A percentile compares a stretch with the other conserved stretches of the same genome.
Conservation (phyloP, 2,329 filamentous ascomycete genomes). For the Mollisia scopiformis region DNA sequence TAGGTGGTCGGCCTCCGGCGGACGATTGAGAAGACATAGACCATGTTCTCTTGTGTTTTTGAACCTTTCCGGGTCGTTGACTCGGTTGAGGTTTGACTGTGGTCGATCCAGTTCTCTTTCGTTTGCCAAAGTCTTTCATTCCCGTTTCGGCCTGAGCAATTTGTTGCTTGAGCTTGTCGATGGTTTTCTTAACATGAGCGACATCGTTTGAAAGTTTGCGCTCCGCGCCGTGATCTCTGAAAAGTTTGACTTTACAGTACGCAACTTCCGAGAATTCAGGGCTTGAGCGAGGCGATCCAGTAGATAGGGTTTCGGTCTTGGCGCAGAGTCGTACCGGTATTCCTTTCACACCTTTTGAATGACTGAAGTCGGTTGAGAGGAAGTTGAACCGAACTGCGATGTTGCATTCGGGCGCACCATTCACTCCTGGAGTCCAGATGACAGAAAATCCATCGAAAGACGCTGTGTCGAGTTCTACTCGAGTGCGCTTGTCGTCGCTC, state of each 20-base stretch:
- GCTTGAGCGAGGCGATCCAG: slow-evolving; percentile 50
- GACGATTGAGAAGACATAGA: slow-evolving; percentile 84
- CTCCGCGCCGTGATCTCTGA: slow-evolving; percentile 94
- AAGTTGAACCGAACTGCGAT: slow-evolving; percentile 97
- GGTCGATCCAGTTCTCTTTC: slow-evolving; percentile 58
- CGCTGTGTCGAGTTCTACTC: slow-evolving; percentile 71
- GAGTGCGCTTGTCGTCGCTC: slow-evolving; percentile 66
- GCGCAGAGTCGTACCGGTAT: slow-evolving; percentile 92
- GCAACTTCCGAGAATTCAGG: slow-evolving; percentile 71
- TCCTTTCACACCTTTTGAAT: slow-evolving; percentile 97
- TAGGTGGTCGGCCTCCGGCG: slow-evolving; percentile 54
- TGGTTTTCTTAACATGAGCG: slow-evolving; percentile 92
- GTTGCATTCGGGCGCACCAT: slow-evolving; percentile 74
- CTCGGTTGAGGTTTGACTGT: slow-evolving; percentile 44
- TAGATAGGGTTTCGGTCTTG: slow-evolving; percentile 74
- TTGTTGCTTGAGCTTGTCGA: slow-evolving; percentile 94
- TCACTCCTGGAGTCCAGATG: slow-evolving; percentile 77
- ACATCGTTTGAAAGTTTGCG: slow-evolving; percentile 94
- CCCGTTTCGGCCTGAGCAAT: slow-evolving; percentile 77
- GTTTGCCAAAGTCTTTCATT: slow-evolving; percentile 67
- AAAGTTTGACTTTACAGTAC: slow-evolving; percentile 96
- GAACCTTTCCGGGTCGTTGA: slow-evolving; percentile 76
- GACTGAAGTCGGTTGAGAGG: slow-evolving; percentile 96
- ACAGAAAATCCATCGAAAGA: slow-evolving; percentile 96
- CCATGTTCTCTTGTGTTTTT: slow-evolving; percentile 93